A percentile compares a stretch with the other conserved stretches of the same genome.
phyloP scores from a whole-genome alignment of 75 land plant genomes.

The Cryptomeria japonica region DNA sequence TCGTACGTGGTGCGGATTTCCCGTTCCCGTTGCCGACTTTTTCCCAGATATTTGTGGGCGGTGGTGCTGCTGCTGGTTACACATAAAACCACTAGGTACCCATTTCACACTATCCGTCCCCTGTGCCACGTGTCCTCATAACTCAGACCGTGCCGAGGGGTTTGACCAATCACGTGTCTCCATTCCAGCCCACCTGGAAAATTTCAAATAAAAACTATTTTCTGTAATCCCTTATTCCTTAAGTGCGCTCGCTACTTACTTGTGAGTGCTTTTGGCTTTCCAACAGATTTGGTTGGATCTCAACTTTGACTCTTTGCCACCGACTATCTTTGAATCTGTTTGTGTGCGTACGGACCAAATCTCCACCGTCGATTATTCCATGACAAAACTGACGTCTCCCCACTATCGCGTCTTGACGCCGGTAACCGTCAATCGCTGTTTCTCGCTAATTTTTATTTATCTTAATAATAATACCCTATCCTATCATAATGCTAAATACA shows the following conservation, averaged over 20 bases:
- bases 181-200: background rate
- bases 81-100: background rate
- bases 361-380: background rate
- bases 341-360: background rate
- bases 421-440: background rate
- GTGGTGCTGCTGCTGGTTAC: background rate
- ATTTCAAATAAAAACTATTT: background rate
- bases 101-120: background rate
- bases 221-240: background rate
- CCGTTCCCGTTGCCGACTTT: slow-evolving; percentile 4
- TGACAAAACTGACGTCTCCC: background rate
- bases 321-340: background rate
- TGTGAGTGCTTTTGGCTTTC: background rate
- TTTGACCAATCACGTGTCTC: background rate
- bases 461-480: too few relatives aligned
- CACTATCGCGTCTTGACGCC: background rate
- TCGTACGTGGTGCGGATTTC: background rate
- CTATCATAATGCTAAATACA: too few relatives aligned
- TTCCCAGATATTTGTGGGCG: slow-evolving; percentile 4
- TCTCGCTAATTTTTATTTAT: background rate
- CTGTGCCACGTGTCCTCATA: background rate
- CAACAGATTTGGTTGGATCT: background rate
- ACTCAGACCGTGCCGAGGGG: background rate
- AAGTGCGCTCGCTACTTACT: background rate
- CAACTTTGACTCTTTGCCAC: background rate